A percentile compares a stretch with the other conserved stretches of the same genome.
Evolutionary conservation across 2,329 filamentous ascomycete species (phyloP).

Genomic region (Pleomassaria siparia): DNA sequence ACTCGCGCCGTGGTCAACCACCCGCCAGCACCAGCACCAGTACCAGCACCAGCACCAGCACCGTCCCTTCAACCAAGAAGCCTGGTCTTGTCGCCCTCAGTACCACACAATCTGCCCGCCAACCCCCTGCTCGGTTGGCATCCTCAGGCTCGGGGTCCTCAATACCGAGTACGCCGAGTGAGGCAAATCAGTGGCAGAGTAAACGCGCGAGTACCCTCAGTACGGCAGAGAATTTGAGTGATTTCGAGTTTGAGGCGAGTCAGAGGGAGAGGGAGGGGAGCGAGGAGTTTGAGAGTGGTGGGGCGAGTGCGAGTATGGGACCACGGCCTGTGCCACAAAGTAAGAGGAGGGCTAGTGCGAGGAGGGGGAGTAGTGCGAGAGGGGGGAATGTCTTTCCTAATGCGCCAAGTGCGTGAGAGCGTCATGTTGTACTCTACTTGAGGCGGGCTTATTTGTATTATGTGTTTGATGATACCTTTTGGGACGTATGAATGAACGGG

Average conservation of each 20-base stretch:
- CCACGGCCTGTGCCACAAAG: slow-evolving; percentile 10
- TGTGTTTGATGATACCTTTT: slow-evolving; percentile 1
- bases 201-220: slow-evolving; percentile 38
- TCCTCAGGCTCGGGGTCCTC: slow-evolving; percentile 5
- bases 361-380: slow-evolving; percentile 1
- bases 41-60: no score
- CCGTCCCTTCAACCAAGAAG: slow-evolving; percentile 10
- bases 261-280: slow-evolving; percentile 4
- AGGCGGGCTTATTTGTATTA: background rate
- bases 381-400: slow-evolving; percentile 18
- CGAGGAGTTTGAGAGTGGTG: background rate
- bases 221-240: slow-evolving; percentile 25
- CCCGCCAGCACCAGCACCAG: no score
- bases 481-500: background rate
- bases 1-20: slow-evolving; percentile 17
- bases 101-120: slow-evolving; percentile 30
- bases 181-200: slow-evolving; percentile 29
- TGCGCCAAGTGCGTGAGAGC: slow-evolving; percentile 27
- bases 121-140: slow-evolving; percentile 17
- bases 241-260: slow-evolving; percentile 11
- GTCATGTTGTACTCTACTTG: background rate
- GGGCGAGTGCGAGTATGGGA: slow-evolving; percentile 15
- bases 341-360: slow-evolving; percentile 4
- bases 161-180: slow-evolving; percentile 28
- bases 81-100: slow-evolving; percentile 8